Evolutionary conservation across 1,284 basidiomycete species (phyloP).

Genomic region (Trichosporon sp.): DNA sequence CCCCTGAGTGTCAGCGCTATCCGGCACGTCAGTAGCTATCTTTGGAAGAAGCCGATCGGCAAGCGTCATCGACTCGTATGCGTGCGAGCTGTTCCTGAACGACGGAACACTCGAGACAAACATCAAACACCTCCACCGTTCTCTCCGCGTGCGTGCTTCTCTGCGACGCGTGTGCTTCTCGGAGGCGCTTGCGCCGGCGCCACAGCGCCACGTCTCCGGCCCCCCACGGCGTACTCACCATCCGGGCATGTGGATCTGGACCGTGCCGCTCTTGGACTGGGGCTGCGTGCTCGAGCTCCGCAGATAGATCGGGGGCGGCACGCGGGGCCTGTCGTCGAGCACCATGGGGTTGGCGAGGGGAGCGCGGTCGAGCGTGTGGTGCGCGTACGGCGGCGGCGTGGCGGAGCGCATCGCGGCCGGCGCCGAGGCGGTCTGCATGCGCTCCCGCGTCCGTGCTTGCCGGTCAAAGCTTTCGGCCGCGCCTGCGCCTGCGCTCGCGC

Average conservation of each 20-base stretch:
- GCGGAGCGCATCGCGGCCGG: conserved; percentile 9
- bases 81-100: neutral
- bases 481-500: too few relatives aligned
- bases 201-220: neutral
- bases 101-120: neutral
- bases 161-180: neutral
- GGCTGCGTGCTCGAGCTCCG: conserved; percentile 31
- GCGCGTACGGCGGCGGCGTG: conserved; percentile 34
- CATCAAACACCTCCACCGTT: neutral
- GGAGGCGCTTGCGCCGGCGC: neutral
- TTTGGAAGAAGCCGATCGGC: neutral
- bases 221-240: conserved; percentile 28
- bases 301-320: conserved; percentile 43
- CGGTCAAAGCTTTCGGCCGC: neutral
- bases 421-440: conserved; percentile 1
- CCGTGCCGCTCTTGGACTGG: conserved; percentile 24
- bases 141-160: neutral
- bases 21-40: neutral
- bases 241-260: conserved; percentile 42
- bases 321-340: conserved; percentile 35
- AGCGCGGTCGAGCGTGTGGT: conserved; percentile 35
- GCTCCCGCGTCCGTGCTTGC: neutral
- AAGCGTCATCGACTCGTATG: neutral
- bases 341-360: conserved; percentile 30
- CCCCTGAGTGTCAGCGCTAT: conserved; percentile 30